Evolutionary conservation across 345 rosid species (phyloP).

Genomic region (Eucalyptus melliodora): DNA sequence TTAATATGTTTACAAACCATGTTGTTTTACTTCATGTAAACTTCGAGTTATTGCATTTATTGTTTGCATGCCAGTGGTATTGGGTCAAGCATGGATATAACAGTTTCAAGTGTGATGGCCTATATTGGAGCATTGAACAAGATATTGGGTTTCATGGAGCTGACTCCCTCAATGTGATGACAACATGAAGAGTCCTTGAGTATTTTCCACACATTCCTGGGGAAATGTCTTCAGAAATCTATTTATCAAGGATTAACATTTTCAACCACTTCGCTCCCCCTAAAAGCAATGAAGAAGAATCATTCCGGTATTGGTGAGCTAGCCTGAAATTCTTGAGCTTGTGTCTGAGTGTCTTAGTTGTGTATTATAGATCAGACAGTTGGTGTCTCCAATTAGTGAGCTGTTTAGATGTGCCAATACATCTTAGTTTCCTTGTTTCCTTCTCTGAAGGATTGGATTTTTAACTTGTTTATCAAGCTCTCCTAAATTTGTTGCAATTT

Average conservation of each 20-base stretch:
- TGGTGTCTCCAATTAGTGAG: neutral
- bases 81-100: constrained; percentile 83
- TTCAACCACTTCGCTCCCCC: neutral
- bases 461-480: neutral
- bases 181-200: neutral
- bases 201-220: neutral
- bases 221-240: neutral
- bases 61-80: constrained; percentile 39
- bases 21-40: neutral
- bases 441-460: neutral
- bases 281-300: neutral
- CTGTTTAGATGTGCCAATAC: neutral
- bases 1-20: neutral
- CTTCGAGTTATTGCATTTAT: neutral
- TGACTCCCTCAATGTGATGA: neutral
- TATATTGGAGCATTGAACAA: constrained; percentile 80
- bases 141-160: constrained; percentile 60
- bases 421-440: neutral
- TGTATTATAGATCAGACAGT: neutral
- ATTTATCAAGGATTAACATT: neutral
- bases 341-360: neutral
- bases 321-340: neutral
- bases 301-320: neutral
- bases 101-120: constrained; percentile 89
- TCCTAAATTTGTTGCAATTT: neutral